Conservation (phyloP, 2,329 filamentous ascomycete genomes). For the Teratosphaeria viscida region DNA sequence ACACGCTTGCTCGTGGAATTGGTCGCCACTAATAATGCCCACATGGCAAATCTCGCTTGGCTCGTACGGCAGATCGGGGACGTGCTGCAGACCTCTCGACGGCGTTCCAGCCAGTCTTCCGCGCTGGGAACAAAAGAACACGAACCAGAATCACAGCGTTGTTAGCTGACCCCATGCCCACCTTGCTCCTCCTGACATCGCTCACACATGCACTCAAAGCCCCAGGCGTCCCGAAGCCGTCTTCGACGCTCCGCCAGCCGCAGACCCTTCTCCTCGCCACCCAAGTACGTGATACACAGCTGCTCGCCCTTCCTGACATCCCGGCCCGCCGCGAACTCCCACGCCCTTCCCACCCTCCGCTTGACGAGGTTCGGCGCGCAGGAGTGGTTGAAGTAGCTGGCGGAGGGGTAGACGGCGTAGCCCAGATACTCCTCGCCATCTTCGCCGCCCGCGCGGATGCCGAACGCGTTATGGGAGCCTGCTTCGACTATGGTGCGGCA, state of each 20-base stretch:
- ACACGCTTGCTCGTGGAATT: neutral
- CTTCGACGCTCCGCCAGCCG: constrained; percentile 26
- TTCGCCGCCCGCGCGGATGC: constrained; percentile 30
- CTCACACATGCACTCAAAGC: constrained; percentile 35
- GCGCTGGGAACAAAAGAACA: neutral
- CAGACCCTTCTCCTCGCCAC: constrained; percentile 36
- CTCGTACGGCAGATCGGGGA: neutral
- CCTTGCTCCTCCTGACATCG: constrained; percentile 21
- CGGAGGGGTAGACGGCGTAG: constrained; percentile 36
- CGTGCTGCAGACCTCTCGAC: neutral
- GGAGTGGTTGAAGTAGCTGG: constrained; percentile 41
- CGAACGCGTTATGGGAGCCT: constrained; percentile 39
- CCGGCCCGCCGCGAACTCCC: constrained; percentile 30
- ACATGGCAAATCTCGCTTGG: neutral
- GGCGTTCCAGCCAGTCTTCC: neutral
- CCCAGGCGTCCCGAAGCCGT: constrained; percentile 33
- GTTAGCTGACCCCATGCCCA: neutral
- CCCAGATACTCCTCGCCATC: constrained; percentile 40
- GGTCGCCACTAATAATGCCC: neutral
- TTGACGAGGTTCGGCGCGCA: constrained; percentile 37
- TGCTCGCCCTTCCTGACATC: constrained; percentile 31
- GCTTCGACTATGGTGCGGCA: constrained; percentile 28
- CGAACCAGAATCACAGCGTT: neutral
- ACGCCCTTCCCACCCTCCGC: constrained; percentile 29
- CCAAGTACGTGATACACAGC: constrained; percentile 39